Percentiles rank a stretch among this genome's conserved stretches.
phyloP scores from a whole-genome alignment of 2,329 filamentous ascomycete species.

The Raffaelea albimanens region DNA sequence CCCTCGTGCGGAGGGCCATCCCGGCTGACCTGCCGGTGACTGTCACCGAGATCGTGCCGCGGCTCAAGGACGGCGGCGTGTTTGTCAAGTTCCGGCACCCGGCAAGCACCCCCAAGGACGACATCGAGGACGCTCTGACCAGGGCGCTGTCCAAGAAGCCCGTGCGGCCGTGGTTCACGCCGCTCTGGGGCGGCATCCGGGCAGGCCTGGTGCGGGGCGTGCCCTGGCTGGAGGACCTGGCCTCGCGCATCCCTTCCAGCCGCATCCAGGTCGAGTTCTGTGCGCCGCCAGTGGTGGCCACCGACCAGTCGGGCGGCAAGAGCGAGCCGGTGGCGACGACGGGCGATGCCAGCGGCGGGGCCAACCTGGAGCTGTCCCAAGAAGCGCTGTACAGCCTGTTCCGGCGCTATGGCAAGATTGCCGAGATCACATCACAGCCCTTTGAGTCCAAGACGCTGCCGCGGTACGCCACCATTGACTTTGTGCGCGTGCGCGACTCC shows the following conservation, averaged over 20 bases:
- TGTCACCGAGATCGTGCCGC: constrained; percentile 72
- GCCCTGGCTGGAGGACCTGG: constrained; percentile 91
- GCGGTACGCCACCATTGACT: constrained; percentile 72
- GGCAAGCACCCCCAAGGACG: constrained; percentile 24
- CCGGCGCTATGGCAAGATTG: constrained; percentile 80
- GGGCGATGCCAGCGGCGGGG: constrained; percentile 36
- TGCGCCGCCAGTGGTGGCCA: constrained; percentile 44
- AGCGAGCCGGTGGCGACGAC: not conserved
- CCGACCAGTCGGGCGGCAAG: not conserved
- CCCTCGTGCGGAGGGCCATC: constrained; percentile 50
- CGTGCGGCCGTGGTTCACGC: constrained; percentile 84
- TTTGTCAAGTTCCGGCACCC: constrained; percentile 74
- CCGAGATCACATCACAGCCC: constrained; percentile 73
- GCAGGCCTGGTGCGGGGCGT: constrained; percentile 68
- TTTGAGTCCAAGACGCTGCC: constrained; percentile 80
- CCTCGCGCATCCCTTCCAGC: constrained; percentile 61
- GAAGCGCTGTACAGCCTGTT: constrained; percentile 83
- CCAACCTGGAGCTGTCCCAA: constrained; percentile 70
- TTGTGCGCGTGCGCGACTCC: constrained; percentile 61
- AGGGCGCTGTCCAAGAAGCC: constrained; percentile 58
- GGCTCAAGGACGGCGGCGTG: constrained; percentile 83
- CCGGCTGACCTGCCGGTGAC: constrained; percentile 54
- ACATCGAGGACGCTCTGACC: constrained; percentile 44
- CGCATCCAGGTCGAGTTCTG: constrained; percentile 79
- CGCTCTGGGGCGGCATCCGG: constrained; percentile 56